Conservation (phyloP, 2,329 filamentous ascomycete species). For the Rhexocercosporidium sp. region DNA sequence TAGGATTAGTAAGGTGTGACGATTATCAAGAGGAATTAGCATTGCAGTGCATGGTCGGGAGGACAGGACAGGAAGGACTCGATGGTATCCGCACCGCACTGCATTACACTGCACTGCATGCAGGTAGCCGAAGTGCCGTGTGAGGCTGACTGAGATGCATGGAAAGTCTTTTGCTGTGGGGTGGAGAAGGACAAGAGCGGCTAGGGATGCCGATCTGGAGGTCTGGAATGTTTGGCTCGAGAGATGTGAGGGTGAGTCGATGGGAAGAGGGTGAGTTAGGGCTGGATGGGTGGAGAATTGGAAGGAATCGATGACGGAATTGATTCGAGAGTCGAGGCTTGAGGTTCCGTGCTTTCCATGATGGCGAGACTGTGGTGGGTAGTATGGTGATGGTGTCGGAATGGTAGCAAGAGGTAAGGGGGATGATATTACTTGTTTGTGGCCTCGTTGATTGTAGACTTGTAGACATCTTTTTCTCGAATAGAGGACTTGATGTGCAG, state of each 20-base stretch:
- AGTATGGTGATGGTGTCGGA: too few species aligned
- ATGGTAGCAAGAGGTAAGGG: too few species aligned
- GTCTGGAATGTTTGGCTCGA: not conserved
- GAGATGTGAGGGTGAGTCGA: not conserved
- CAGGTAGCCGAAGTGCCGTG: constrained; percentile 8
- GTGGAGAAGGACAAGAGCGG: not conserved
- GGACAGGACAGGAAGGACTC: not conserved
- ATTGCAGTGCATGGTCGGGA: not conserved
- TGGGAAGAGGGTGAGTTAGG: not conserved
- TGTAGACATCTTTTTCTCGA: too few species aligned
- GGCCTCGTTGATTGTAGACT: too few species aligned
- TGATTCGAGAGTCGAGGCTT: not conserved
- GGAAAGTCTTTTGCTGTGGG: not conserved
- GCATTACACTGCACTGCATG: not conserved
- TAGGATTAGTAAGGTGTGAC: not conserved
- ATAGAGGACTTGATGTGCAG: too few species aligned
- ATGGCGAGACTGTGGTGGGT: too few species aligned
- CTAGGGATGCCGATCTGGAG: constrained; percentile 2
- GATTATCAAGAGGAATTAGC: not conserved
- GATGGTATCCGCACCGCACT: too few species aligned
- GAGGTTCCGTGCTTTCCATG: not conserved
- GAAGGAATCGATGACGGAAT: not conserved
- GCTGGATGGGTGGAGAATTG: not conserved
- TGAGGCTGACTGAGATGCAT: constrained; percentile 9
- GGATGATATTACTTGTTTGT: too few species aligned